Percentiles rank a stretch among this genome's conserved stretches.
These are phyloP conservation scores for Diutina siamensis DNA, from an alignment of 1,139 yeast genomes.

Conservation along the genomic window DNA sequence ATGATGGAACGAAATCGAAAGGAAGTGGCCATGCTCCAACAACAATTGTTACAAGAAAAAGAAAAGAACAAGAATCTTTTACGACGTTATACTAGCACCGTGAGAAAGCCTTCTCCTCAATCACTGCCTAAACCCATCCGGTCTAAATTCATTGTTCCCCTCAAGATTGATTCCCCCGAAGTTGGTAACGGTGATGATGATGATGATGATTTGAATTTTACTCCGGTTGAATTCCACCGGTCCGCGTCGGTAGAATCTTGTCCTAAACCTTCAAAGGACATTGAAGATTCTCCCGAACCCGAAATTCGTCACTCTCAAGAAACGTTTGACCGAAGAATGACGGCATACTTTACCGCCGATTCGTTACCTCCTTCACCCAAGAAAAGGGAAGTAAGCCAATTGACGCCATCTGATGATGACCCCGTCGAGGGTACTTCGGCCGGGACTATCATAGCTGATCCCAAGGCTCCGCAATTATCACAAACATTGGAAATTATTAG, in stretches of 20 bases:
- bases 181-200: not conserved
- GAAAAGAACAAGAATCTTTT: not conserved
- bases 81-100: not conserved
- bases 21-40: not conserved
- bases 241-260: no score
- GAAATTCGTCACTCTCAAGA: not conserved
- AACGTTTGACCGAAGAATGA: not conserved
- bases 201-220: not conserved
- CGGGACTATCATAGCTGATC: not conserved
- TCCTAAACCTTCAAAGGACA: no score
- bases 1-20: not conserved
- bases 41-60: not conserved
- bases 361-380: no score
- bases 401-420: no score
- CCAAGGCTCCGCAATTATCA: not conserved
- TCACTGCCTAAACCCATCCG: not conserved
- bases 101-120: not conserved
- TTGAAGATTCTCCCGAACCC: not conserved
- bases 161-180: not conserved
- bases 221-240: not conserved
- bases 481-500: not conserved
- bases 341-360: constrained; percentile 2
- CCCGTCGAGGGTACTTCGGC: not conserved
- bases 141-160: not conserved
- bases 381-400: no score